These are phyloP conservation scores for Persicaria maculosa DNA, from an alignment of 148 eudicot genomes.

Conservation along the genomic window DNA sequence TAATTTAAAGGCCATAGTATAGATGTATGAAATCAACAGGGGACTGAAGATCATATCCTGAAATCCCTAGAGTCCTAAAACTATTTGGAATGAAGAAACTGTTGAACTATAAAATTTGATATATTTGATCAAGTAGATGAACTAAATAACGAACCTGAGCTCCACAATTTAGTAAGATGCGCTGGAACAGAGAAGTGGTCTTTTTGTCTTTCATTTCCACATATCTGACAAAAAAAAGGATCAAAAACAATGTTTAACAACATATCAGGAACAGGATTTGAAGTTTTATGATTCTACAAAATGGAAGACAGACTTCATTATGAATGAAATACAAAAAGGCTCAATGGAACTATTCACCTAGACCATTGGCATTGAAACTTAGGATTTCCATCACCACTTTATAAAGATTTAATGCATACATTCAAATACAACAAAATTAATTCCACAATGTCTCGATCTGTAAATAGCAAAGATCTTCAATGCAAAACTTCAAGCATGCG, in stretches of 20 bases:
- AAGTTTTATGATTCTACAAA: neutral
- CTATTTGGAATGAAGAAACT: neutral
- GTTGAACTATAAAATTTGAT: neutral
- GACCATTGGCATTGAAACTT: neutral
- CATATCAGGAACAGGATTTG: neutral
- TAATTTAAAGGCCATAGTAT: neutral
- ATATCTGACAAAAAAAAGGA: conserved; percentile 6
- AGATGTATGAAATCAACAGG: neutral
- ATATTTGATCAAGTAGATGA: neutral
- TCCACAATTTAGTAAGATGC: conserved; percentile 48
- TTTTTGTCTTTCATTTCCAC: conserved; percentile 51
- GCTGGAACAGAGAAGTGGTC: conserved; percentile 37
- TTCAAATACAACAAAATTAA: neutral
- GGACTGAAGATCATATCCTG: neutral
- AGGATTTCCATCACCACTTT: neutral
- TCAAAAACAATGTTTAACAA: neutral
- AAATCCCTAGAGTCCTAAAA: neutral
- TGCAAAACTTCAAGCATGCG: neutral
- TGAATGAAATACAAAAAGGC: too few species aligned
- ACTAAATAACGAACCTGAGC: conserved; percentile 44
- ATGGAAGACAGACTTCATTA: neutral
- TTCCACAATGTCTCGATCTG: neutral
- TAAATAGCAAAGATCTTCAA: neutral
- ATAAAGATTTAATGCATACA: neutral
- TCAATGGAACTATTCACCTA: neutral